These are phyloP conservation scores for Mrakiaceae sp. DNA, from an alignment of 1,284 basidiomycete species.

Conservation along the genomic window DNA sequence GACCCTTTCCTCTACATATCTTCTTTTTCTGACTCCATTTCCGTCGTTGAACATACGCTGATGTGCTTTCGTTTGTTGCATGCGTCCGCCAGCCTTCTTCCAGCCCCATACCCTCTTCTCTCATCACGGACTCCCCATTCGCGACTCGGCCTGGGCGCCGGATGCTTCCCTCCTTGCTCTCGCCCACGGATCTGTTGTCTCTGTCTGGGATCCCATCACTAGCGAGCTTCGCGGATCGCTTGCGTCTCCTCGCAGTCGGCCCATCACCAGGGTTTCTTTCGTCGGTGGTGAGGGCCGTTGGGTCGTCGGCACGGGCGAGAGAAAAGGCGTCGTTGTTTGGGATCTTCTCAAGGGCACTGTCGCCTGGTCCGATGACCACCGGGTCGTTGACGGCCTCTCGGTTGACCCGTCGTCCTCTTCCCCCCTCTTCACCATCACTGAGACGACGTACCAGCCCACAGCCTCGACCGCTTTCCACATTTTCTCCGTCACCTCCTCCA, in stretches of 20 bases:
- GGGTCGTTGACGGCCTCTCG: conserved; percentile 22
- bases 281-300: conserved; percentile 35
- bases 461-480: conserved; percentile 6
- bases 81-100: conserved; percentile 54
- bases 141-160: conserved; percentile 61
- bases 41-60: background rate
- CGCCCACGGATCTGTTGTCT: conserved; percentile 54
- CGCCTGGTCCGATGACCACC: conserved; percentile 44
- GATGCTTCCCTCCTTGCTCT: conserved; percentile 80
- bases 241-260: conserved; percentile 32
- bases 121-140: conserved; percentile 58
- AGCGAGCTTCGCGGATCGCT: conserved; percentile 57
- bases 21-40: conserved; percentile 2
- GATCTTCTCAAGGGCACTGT: conserved; percentile 61
- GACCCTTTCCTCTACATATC: background rate
- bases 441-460: background rate
- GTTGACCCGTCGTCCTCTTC: background rate
- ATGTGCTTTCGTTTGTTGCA: background rate
- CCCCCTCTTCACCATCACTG: conserved; percentile 23
- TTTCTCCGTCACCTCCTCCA: conserved; percentile 4
- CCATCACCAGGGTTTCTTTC: conserved; percentile 27
- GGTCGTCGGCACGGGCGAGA: conserved; percentile 46
- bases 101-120: conserved; percentile 55
- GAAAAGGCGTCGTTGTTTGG: conserved; percentile 57
- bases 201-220: conserved; percentile 63